phyloP scores from a whole-genome alignment of 129 eudicot genomes.

The Lonicera japonica region DNA sequence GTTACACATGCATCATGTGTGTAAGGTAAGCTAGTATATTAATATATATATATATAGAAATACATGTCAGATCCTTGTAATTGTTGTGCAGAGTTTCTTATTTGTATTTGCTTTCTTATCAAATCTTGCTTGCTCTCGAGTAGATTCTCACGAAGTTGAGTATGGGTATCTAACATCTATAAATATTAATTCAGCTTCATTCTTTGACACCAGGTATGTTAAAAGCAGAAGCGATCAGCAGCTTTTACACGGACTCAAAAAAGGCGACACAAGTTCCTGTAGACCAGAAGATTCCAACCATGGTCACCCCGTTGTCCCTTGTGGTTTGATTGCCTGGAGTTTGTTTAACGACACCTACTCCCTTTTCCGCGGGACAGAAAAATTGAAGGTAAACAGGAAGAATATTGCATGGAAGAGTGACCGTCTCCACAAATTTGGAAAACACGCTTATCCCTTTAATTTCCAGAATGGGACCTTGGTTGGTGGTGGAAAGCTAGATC shows the following conservation, averaged over 20 bases:
- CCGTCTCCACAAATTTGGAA: constrained; percentile 73
- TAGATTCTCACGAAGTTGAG: no score
- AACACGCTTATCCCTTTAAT: constrained; percentile 66
- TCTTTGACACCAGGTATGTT: constrained; percentile 49
- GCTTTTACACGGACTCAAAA: constrained; percentile 55
- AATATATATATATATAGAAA: no score
- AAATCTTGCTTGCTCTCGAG: no score
- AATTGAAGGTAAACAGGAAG: constrained; percentile 52
- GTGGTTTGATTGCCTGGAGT: constrained; percentile 95
- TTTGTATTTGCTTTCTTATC: no score
- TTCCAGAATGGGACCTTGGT: constrained; percentile 75
- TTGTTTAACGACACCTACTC: constrained; percentile 78
- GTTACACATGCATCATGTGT: no score
- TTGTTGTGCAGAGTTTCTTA: no score
- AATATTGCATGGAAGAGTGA: constrained; percentile 90
- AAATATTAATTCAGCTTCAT: background rate
- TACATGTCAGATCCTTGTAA: no score
- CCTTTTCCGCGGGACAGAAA: constrained; percentile 48
- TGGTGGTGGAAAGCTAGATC: constrained; percentile 82
- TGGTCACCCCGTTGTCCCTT: constrained; percentile 80
- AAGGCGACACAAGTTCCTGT: constrained; percentile 59
- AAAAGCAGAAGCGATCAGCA: constrained; percentile 79
- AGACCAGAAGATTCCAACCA: constrained; percentile 48
- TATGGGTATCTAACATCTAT: background rate
- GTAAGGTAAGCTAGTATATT: no score